phyloP scores from a whole-genome alignment of 805 yeast genomes.

The Babjeviella inositovora region DNA sequence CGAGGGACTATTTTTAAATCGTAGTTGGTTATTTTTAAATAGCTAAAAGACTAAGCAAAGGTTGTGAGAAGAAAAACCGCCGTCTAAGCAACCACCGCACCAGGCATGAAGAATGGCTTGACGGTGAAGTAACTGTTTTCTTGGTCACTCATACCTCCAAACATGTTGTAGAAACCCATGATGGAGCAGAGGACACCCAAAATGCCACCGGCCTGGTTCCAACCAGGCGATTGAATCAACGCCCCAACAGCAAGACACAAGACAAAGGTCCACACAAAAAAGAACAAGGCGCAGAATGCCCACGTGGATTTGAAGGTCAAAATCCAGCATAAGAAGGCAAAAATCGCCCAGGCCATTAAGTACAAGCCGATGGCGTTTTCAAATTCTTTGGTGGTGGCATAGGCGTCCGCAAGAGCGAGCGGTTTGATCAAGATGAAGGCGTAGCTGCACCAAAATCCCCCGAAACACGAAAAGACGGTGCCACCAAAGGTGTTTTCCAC shows the following conservation, averaged over 20 bases:
- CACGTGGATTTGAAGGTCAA: slow-evolving; percentile 32
- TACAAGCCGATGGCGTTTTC: slow-evolving; percentile 28
- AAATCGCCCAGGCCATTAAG: slow-evolving; percentile 34
- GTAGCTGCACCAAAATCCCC: slow-evolving; percentile 37
- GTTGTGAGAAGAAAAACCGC: no score
- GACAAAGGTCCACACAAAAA: slow-evolving; percentile 26
- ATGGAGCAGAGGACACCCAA: slow-evolving; percentile 24
- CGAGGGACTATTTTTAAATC: no score
- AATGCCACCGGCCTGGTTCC: slow-evolving; percentile 29
- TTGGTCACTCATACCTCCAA: slow-evolving; percentile 24
- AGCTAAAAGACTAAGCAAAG: no score
- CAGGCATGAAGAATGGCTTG: slow-evolving; percentile 36
- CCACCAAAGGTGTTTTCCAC: slow-evolving; percentile 41
- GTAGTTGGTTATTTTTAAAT: no score
- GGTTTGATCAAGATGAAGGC: slow-evolving; percentile 25
- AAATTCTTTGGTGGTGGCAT: slow-evolving; percentile 17
- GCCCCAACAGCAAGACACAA: slow-evolving; percentile 25
- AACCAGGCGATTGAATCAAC: slow-evolving; percentile 14
- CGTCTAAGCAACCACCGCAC: no score
- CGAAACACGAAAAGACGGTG: slow-evolving; percentile 33
- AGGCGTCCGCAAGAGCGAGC: slow-evolving; percentile 22
- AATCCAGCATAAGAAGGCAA: slow-evolving; percentile 25
- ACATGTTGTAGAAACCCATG: slow-evolving; percentile 27
- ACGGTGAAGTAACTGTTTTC: slow-evolving; percentile 46
- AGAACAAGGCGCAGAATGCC: slow-evolving; percentile 18